Percentiles rank a stretch among this genome's conserved stretches.
Conservation (phyloP, 2,329 filamentous ascomycete species). For the Trichoderma sp. region DNA sequence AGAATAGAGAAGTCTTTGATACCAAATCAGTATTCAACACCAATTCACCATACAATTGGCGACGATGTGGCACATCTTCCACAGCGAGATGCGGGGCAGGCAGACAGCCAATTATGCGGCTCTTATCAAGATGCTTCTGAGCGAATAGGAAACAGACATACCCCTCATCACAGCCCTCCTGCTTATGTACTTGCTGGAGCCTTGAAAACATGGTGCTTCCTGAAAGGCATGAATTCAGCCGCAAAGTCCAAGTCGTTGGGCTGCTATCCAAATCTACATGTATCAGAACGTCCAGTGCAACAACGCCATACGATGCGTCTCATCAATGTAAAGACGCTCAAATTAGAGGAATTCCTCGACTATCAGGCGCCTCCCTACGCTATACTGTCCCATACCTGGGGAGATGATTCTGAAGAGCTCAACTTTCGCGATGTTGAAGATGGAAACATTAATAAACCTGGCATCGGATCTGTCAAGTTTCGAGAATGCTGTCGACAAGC, state of each 20-base stretch:
- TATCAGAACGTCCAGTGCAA: not conserved
- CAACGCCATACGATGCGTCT: constrained; percentile 26
- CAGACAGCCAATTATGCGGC: not conserved
- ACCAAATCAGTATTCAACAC: not conserved
- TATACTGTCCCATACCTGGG: constrained; percentile 36
- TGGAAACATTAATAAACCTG: not conserved
- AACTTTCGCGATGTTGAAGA: not conserved
- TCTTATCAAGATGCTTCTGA: not conserved
- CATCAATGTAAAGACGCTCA: constrained; percentile 25
- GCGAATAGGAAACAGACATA: not conserved
- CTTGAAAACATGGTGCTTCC: not conserved
- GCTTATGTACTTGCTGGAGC: not conserved
- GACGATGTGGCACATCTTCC: not conserved
- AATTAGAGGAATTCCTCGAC: constrained; percentile 25
- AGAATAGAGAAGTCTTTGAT: not conserved
- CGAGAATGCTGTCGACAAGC: constrained; percentile 21
- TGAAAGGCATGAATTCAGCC: not conserved
- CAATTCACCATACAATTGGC: not conserved
- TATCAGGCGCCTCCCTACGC: constrained; percentile 27
- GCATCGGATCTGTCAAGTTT: constrained; percentile 6
- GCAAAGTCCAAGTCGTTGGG: not conserved
- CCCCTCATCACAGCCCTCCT: not conserved
- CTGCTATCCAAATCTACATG: not conserved
- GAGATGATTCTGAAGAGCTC: constrained; percentile 14
- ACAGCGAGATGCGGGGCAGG: not conserved